Base-by-base conservation (phyloP, 2,329 filamentous ascomycete genomes). In the Aspergillus sp. region DNA sequence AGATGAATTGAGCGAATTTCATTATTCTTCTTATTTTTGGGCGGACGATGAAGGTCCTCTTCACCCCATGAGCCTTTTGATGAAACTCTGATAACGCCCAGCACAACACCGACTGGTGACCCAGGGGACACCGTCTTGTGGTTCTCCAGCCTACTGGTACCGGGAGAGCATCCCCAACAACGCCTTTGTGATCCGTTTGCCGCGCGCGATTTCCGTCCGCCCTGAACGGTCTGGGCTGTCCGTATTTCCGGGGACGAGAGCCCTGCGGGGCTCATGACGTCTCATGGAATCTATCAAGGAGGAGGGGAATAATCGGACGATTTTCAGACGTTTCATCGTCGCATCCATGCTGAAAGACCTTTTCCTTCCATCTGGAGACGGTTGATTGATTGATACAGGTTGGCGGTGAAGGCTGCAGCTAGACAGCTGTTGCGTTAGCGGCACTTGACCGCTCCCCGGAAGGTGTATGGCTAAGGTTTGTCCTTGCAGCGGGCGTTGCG, bases 381-480 rank as follows among this genome's bases (percentile, higher is more conserved):
- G 25, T 29, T 29, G 25, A 29, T 29, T 29, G 25, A 29, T 29
- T 29, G 25, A 29, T 29, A 29, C 25, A 43, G 43, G 55, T 52
- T 57, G 55, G 54, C 53, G 56, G 56, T 58, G 56, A 55, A 48
- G 42, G 5, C 32, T 21, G 34, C 34, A 16, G 41, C 36, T 45
- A 36, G 31, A 38, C 52, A 29, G 45, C 40, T 45, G 51, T 45
- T 54, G 58, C 41, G 50, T 55, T 58, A 52, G 54, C 47, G 53
- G 45, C 49, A 51, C 50, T 59, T 66, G 64, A 68, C 65, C 65
- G 65, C 64, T 55, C 59, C 58, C 61, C 64, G 59, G 25, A 29
- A 10, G 54, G 60, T 53, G 61, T 56, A 52, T 14, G 54, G 54
- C 57, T 54, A 66, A 65, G 61, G 62, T 61, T 55, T 51, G 50